These are phyloP conservation scores for Hypoxylon perforatum DNA, from an alignment of 495 filamentous ascomycete genomes.

Conservation along the genomic window DNA sequence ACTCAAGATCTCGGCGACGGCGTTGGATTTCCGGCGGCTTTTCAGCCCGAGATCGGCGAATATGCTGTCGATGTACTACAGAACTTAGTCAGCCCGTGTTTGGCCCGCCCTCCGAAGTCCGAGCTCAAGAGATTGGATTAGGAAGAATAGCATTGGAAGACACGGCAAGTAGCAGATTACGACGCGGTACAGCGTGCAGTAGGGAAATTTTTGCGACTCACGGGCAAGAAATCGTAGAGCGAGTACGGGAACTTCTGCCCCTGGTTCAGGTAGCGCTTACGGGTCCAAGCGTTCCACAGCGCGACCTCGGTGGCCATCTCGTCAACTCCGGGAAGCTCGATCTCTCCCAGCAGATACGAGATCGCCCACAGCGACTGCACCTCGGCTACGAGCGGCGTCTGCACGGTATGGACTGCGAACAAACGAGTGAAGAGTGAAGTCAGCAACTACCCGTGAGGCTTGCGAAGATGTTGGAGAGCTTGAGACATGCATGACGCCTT, in stretches of 20 bases:
- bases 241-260: constrained; percentile 39
- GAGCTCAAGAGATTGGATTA: too few species aligned
- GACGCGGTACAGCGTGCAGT: too few species aligned
- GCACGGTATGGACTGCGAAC: constrained; percentile 47
- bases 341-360: constrained; percentile 43
- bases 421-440: too few species aligned
- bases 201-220: constrained; percentile 18
- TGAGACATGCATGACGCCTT: too few species aligned
- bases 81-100: constrained; percentile 17
- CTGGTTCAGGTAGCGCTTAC: constrained; percentile 51
- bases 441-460: too few species aligned
- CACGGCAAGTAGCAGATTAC: too few species aligned
- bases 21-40: constrained; percentile 27
- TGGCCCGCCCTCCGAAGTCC: too few species aligned
- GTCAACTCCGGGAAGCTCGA: constrained; percentile 40
- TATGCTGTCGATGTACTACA: constrained; percentile 40
- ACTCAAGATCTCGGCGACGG: constrained; percentile 24
- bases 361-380: constrained; percentile 49
- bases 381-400: constrained; percentile 46
- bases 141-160: too few species aligned
- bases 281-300: constrained; percentile 51
- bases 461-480: too few species aligned
- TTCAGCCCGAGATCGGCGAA: constrained; percentile 27
- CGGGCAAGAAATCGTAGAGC: constrained; percentile 42
- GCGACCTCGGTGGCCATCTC: constrained; percentile 51